These are phyloP conservation scores for Hypoxylon rubiginosum DNA, from an alignment of 2,329 filamentous ascomycete species.

Conservation along the genomic window DNA sequence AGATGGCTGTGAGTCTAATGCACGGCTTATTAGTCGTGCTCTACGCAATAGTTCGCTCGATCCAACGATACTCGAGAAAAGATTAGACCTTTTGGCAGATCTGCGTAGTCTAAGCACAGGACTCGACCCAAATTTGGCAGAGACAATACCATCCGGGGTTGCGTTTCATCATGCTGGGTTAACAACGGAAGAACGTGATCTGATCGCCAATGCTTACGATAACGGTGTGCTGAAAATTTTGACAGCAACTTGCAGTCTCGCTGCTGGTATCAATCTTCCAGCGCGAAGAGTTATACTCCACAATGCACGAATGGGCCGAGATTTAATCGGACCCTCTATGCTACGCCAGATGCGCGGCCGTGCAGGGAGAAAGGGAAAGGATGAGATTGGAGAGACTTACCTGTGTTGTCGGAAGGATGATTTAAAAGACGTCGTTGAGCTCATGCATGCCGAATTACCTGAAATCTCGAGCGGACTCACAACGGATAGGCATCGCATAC, in stretches of 20 bases:
- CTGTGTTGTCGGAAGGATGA: conserved; percentile 78
- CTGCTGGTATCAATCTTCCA: conserved; percentile 82
- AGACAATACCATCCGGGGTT: conserved; percentile 75
- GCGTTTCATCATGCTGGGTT: conserved; percentile 81
- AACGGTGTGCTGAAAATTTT: conserved; percentile 76
- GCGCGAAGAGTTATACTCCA: conserved; percentile 82
- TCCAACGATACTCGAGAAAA: conserved; percentile 64
- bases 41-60: conserved; percentile 68
- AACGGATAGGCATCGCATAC: conserved; percentile 76
- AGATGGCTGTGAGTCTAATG: conserved; percentile 74
- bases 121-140: conserved; percentile 74
- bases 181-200: conserved; percentile 80
- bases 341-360: conserved; percentile 84
- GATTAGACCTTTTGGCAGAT: conserved; percentile 75
- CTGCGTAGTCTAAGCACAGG: conserved; percentile 75
- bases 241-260: conserved; percentile 82
- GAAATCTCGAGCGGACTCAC: conserved; percentile 76
- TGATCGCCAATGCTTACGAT: conserved; percentile 80
- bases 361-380: conserved; percentile 83
- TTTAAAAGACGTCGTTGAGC: conserved; percentile 75
- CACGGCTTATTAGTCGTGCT: conserved; percentile 75
- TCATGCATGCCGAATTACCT: conserved; percentile 80
- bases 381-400: conserved; percentile 82
- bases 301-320: conserved; percentile 80
- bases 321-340: conserved; percentile 83